phyloP scores from a whole-genome alignment of 352 stramenopile species.

The Blastocystis sp. region DNA sequence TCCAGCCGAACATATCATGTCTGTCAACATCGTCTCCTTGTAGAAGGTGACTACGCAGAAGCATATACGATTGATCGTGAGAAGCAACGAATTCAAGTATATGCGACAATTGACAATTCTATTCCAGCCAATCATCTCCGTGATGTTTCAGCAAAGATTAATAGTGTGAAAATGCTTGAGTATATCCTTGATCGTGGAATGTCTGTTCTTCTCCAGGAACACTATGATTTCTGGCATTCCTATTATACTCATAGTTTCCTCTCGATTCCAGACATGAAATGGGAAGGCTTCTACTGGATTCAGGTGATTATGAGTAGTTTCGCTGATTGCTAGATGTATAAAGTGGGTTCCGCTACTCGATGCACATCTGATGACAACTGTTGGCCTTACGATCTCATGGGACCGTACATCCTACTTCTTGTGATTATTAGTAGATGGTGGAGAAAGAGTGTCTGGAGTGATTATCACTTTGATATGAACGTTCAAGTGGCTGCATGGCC shows the following conservation, averaged over 20 bases:
- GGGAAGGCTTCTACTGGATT: conserved; percentile 62
- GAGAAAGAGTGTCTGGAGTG: conserved; percentile 20
- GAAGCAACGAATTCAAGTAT: not conserved
- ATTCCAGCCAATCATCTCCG: not conserved
- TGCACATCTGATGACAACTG: conserved; percentile 39
- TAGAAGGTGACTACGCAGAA: conserved; percentile 14
- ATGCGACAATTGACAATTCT: conserved; percentile 39
- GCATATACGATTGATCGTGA: not conserved
- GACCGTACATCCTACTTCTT: not conserved
- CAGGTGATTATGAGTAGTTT: not conserved
- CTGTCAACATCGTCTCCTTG: conserved; percentile 28
- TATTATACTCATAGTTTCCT: conserved; percentile 30
- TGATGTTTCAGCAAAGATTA: not conserved
- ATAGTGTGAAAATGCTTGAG: not conserved
- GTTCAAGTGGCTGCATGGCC: conserved; percentile 47
- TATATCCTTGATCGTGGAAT: not conserved
- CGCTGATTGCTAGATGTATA: conserved; percentile 3
- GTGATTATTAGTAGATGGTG: conserved; percentile 13
- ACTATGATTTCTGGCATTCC: conserved; percentile 44
- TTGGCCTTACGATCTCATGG: conserved; percentile 63
- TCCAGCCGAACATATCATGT: not conserved
- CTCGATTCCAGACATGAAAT: conserved; percentile 45
- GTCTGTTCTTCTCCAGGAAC: not conserved
- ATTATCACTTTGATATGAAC: conserved; percentile 63
- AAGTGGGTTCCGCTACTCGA: conserved; percentile 33